Evolutionary conservation across 495 filamentous ascomycete genomes (phyloP), one percentile per base, ranked within the genome.

Genomic region (Talaromyces liani): DNA sequence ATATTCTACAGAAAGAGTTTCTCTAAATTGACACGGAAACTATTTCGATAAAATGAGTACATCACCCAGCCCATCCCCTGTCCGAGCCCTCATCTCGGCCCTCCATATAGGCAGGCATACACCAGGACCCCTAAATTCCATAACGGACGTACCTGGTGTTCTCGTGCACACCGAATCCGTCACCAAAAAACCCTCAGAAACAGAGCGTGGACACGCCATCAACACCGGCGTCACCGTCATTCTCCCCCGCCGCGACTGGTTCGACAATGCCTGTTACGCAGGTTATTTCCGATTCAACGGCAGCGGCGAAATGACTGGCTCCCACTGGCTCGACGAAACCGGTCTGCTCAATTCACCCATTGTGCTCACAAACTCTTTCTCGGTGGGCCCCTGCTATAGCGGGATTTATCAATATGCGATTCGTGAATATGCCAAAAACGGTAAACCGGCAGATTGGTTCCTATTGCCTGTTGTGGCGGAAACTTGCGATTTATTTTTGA

Each of bases 211-310:
- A 1, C 70, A 76, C 64, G 59, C 45, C 22, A 60, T 80, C 60
- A 80, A 79, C 63, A 84, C 79, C 2, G 81, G 82, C 36, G 71
- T 85, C 5, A 85, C 82, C 14, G 72, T 72, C 55, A 80, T 84
- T 64, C 69, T 83, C 18, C 80, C 82, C 6, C 79, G 80, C 24
- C 33, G 69, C 18, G 70, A 80, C 39, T 81, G 76, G 72, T 80
- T 79, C 65, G 58, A 80, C 64, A 68, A 76, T 1, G 79, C 77
- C 45, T 81, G 77, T 67, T 79, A 78, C 47, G 78, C 82, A 8
- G 77, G 79, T 4, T 67, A 80, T 49, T 82, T 81, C 69, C 73
- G 74, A 62, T 82, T 85, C 72, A 85, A 85, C 65, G 81, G 82
- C 59, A 75, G 72, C 27, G 80, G 82, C 22, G 80, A 84, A 64